A percentile compares a stretch with the other conserved stretches of the same genome.
Conservation (phyloP, 768 basidiomycete species). For the Auricularia cornea region DNA sequence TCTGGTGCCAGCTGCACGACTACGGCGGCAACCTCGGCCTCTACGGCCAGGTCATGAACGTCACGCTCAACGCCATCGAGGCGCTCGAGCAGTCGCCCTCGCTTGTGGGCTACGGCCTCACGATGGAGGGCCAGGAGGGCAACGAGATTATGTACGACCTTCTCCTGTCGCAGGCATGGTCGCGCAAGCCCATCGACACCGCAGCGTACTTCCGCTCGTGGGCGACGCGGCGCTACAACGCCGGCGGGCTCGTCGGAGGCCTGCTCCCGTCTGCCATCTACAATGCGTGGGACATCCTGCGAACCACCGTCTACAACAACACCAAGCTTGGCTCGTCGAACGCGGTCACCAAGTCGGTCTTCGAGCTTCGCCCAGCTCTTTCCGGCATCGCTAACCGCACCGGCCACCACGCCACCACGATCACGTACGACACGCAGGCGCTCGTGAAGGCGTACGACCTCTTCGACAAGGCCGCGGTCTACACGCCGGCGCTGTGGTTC, state of each 20-base stretch:
- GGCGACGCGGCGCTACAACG: conserved; percentile 27
- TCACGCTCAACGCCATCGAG: conserved; percentile 24
- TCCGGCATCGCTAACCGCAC: conserved; percentile 26
- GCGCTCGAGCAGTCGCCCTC: conserved; percentile 22
- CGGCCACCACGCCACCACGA: conserved; percentile 24
- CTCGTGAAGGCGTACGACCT: conserved; percentile 4
- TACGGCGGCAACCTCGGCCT: conserved; percentile 32
- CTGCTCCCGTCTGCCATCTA: conserved; percentile 17
- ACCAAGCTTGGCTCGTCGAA: conserved; percentile 21
- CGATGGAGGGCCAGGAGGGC: conserved; percentile 34
- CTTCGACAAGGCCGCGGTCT: conserved; percentile 11
- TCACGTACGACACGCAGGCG: conserved; percentile 29
- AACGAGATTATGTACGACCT: conserved; percentile 37
- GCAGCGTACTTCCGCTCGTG: conserved; percentile 25
- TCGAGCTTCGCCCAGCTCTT: conserved; percentile 28
- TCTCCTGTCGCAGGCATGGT: conserved; percentile 36
- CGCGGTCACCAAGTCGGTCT: conserved; percentile 29
- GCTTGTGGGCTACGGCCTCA: conserved; percentile 33
- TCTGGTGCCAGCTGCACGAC: conserved; percentile 35
- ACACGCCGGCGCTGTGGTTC: conserved; percentile 10
- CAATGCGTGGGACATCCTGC: conserved; percentile 30
- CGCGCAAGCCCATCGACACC: conserved; percentile 23
- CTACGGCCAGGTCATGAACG: conserved; percentile 29
- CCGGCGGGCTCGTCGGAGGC: conserved; percentile 4
- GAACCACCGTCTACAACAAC: conserved; percentile 33